These are phyloP conservation scores for Luffa aegyptiaca DNA, from an alignment of 306 rosid genomes.

Conservation along the genomic window DNA sequence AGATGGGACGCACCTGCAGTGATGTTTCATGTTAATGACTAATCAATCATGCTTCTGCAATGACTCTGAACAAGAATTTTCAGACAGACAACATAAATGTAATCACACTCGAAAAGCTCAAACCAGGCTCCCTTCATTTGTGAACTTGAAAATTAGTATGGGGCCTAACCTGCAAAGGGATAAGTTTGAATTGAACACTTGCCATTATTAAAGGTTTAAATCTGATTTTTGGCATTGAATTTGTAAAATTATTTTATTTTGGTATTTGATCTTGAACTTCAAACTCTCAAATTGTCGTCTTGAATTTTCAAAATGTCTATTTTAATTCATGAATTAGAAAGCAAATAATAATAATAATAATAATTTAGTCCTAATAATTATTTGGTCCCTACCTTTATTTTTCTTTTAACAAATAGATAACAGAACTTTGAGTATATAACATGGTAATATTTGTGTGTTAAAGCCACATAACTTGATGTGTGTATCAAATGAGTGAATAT, in stretches of 20 bases:
- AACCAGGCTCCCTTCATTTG: not conserved
- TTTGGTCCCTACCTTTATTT: too few relatives aligned
- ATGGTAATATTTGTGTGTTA: not conserved
- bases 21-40: not conserved
- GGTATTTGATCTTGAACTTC: not conserved
- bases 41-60: not conserved
- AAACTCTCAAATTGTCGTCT: not conserved
- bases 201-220: not conserved
- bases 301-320: not conserved
- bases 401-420: not conserved
- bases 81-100: too few relatives aligned
- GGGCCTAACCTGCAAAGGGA: not conserved
- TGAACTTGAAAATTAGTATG: not conserved
- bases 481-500: not conserved
- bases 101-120: not conserved
- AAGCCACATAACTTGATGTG: not conserved
- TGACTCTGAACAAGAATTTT: not conserved
- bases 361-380: too few relatives aligned
- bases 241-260: not conserved
- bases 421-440: not conserved
- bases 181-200: not conserved
- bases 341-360: too few relatives aligned
- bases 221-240: not conserved
- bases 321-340: not conserved
- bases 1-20: conserved; percentile 62